These are phyloP conservation scores for Diospyros kaki DNA, from an alignment of 148 eudicot species.

Conservation along the genomic window DNA sequence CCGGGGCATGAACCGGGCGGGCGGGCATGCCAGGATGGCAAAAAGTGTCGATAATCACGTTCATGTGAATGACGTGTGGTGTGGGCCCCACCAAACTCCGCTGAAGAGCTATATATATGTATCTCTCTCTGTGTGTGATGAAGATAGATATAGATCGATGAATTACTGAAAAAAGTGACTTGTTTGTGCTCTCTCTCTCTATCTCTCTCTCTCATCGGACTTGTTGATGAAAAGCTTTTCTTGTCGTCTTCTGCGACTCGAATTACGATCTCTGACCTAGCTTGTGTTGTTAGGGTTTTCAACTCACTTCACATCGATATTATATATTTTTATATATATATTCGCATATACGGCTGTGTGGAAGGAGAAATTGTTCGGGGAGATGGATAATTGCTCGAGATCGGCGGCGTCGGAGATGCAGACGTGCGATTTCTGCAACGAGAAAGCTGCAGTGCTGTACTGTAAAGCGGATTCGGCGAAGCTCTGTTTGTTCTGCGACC, in stretches of 20 bases:
- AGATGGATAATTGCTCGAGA: neutral
- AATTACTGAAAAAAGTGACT: too few species aligned
- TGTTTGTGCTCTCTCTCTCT: neutral
- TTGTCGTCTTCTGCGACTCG: neutral
- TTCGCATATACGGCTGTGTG: neutral
- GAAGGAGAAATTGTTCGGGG: neutral
- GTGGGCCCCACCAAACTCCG: neutral
- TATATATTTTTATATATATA: neutral
- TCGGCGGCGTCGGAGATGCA: neutral
- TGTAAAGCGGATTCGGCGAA: slow-evolving; percentile 77
- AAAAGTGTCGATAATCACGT: neutral
- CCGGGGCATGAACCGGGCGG: too few species aligned
- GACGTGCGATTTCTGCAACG: slow-evolving; percentile 63
- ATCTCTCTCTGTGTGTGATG: neutral
- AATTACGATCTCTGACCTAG: too few species aligned
- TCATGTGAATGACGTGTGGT: too few species aligned
- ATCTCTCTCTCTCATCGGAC: neutral
- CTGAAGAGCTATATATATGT: neutral
- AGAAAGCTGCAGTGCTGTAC: slow-evolving; percentile 42
- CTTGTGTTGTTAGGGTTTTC: neutral
- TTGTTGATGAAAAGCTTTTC: neutral
- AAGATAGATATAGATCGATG: too few species aligned
- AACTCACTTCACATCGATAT: neutral
- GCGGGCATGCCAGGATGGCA: slow-evolving; percentile 5
- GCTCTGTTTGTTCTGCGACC: slow-evolving; percentile 71